Conservation (phyloP, 495 filamentous ascomycete genomes). For the Aspergillus baeticus region DNA sequence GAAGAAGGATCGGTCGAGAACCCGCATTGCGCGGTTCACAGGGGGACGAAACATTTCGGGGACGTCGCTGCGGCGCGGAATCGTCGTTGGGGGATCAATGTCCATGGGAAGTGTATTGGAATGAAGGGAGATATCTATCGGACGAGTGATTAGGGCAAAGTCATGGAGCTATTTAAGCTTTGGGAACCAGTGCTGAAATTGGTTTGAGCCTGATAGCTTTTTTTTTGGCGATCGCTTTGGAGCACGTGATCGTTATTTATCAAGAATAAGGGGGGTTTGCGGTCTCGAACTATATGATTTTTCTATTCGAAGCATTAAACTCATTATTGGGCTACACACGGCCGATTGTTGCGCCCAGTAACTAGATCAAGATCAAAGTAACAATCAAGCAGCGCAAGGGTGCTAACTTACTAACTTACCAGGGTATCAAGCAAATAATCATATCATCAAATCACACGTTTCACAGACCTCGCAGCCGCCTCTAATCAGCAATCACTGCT, state of each 20-base stretch:
- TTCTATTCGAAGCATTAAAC: background rate
- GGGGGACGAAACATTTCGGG: conserved; percentile 75
- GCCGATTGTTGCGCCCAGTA: background rate
- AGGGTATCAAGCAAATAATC: conserved; percentile 16
- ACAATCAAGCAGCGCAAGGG: background rate
- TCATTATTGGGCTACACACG: no score
- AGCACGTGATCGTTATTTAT: conserved; percentile 14
- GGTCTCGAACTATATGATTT: background rate
- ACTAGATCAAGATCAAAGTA: background rate
- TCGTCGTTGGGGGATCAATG: conserved; percentile 18
- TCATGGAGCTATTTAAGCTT: no score
- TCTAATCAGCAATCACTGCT: background rate
- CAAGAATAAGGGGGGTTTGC: no score
- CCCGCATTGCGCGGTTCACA: conserved; percentile 72
- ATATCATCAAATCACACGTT: background rate
- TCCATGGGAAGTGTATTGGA: conserved; percentile 31
- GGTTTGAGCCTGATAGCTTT: background rate
- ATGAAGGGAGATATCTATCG: no score
- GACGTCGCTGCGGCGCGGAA: conserved; percentile 25
- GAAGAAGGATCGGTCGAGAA: conserved; percentile 83
- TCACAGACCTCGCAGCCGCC: no score
- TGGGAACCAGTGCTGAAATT: no score
- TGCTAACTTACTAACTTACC: background rate
- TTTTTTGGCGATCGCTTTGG: conserved; percentile 7
- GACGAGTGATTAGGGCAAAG: no score